Percentiles rank a stretch among this genome's conserved stretches.
Conservation (phyloP, 768 basidiomycete genomes). For the Pisolithus albus region DNA sequence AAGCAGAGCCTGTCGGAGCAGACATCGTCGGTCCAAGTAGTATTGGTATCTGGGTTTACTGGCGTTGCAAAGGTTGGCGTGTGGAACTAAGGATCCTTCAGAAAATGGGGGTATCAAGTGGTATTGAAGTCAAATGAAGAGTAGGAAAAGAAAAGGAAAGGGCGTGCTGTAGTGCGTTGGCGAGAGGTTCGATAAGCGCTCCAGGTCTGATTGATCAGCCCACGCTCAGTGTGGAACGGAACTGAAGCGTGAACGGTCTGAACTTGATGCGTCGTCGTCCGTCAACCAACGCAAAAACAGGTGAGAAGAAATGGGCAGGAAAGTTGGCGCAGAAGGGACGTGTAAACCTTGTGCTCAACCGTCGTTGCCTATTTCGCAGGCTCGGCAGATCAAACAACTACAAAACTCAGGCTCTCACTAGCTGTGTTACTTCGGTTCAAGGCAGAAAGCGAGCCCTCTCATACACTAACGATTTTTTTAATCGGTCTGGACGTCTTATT, state of each 20-base stretch:
- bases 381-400: conserved; percentile 9
- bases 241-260: conserved; percentile 23
- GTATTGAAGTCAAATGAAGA: conserved; percentile 20
- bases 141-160: conserved; percentile 34
- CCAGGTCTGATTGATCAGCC: conserved; percentile 26
- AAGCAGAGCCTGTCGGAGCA: conserved; percentile 41
- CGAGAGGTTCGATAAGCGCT: conserved; percentile 29
- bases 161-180: conserved; percentile 29
- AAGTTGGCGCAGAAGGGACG: conserved; percentile 7
- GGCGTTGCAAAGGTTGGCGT: conserved; percentile 9
- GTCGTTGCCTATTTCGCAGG: conserved; percentile 24
- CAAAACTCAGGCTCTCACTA: background rate
- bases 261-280: conserved; percentile 25
- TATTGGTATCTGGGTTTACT: conserved; percentile 12
- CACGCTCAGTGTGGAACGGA: conserved; percentile 22
- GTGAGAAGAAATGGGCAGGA: conserved; percentile 4
- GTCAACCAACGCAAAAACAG: conserved; percentile 30
- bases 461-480: too few relatives aligned
- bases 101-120: conserved; percentile 20
- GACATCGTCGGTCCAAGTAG: conserved; percentile 35
- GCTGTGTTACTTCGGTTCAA: too few relatives aligned
- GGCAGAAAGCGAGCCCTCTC: too few relatives aligned
- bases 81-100: conserved; percentile 12
- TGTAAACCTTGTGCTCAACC: conserved; percentile 8
- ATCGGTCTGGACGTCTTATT: too few relatives aligned